Evolutionary conservation across 2,329 filamentous ascomycete species (phyloP).

Genomic region (Hirsutella rhossiliensis): DNA sequence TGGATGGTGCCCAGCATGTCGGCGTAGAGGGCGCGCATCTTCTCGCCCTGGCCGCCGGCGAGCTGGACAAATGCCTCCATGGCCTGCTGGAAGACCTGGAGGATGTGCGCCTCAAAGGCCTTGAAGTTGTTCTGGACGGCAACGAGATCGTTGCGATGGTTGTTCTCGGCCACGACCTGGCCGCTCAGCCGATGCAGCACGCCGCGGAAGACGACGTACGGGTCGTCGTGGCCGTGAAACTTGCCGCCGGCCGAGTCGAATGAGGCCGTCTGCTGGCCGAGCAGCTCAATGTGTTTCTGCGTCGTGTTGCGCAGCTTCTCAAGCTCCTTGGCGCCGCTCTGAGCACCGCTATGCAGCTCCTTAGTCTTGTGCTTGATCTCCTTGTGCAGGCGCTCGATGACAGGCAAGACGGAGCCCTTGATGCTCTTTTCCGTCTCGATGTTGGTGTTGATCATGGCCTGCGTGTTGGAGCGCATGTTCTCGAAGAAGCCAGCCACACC

Average conservation of each 20-base stretch:
- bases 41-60: constrained; percentile 69
- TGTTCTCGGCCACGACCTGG: constrained; percentile 92
- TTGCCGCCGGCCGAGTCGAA: constrained; percentile 67
- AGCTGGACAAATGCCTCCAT: constrained; percentile 76
- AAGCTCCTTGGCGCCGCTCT: constrained; percentile 79
- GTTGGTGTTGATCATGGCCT: constrained; percentile 81
- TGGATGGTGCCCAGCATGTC: constrained; percentile 73
- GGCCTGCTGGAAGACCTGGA: constrained; percentile 71
- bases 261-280: constrained; percentile 72
- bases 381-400: constrained; percentile 81
- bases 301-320: constrained; percentile 77
- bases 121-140: constrained; percentile 84
- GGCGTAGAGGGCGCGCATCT: constrained; percentile 65
- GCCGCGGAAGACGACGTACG: constrained; percentile 75
- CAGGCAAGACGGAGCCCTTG: constrained; percentile 73
- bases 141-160: constrained; percentile 83
- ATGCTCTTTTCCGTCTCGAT: constrained; percentile 84
- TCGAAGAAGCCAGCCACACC: constrained; percentile 87
- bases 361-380: constrained; percentile 97
- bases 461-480: constrained; percentile 85
- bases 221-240: constrained; percentile 63
- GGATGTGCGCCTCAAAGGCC: constrained; percentile 74
- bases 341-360: constrained; percentile 69
- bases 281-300: constrained; percentile 91
- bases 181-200: constrained; percentile 76